A percentile compares a stretch with the other conserved stretches of the same genome.
These are phyloP conservation scores for Tolypocladium nubicola DNA, from an alignment of 2,329 filamentous ascomycete genomes.

Conservation along the genomic window DNA sequence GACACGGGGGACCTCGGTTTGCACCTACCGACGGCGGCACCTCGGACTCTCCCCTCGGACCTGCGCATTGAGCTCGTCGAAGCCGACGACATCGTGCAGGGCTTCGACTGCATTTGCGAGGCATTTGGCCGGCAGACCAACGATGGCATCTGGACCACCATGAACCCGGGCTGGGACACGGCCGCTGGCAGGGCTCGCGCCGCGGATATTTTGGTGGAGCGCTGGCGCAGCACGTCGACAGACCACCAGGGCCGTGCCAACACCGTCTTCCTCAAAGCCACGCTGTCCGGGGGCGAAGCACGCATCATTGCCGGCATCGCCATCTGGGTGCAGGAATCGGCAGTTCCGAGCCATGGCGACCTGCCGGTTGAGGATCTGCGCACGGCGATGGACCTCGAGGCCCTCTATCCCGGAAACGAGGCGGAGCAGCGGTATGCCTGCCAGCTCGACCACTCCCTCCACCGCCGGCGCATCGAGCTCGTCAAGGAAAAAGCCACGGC, in stretches of 20 bases:
- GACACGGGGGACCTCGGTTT: background rate
- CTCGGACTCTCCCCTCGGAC: background rate
- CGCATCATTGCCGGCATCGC: slow-evolving; percentile 38
- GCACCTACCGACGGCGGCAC: background rate
- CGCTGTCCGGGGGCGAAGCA: slow-evolving; percentile 18
- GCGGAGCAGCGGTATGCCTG: slow-evolving; percentile 32
- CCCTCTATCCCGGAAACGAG: slow-evolving; percentile 30
- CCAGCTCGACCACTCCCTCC: slow-evolving; percentile 31
- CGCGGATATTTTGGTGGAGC: slow-evolving; percentile 25
- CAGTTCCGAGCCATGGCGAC: slow-evolving; percentile 36
- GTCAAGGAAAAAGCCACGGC: slow-evolving; percentile 26
- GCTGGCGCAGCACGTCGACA: slow-evolving; percentile 26
- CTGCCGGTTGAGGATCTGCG: slow-evolving; percentile 21
- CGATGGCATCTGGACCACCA: slow-evolving; percentile 39
- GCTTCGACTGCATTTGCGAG: slow-evolving; percentile 13
- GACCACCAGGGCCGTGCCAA: slow-evolving; percentile 35
- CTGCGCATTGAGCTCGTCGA: slow-evolving; percentile 7
- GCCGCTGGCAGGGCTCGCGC: slow-evolving; percentile 27
- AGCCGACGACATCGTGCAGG: slow-evolving; percentile 14
- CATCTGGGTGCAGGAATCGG: slow-evolving; percentile 43
- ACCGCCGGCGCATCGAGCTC: slow-evolving; percentile 29
- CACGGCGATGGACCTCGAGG: slow-evolving; percentile 18
- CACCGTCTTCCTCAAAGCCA: slow-evolving; percentile 40
- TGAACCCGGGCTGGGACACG: slow-evolving; percentile 46
- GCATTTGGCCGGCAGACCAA: slow-evolving; percentile 38